phyloP scores from a whole-genome alignment of 768 basidiomycete species.

The Aureoboletus auriporus region DNA sequence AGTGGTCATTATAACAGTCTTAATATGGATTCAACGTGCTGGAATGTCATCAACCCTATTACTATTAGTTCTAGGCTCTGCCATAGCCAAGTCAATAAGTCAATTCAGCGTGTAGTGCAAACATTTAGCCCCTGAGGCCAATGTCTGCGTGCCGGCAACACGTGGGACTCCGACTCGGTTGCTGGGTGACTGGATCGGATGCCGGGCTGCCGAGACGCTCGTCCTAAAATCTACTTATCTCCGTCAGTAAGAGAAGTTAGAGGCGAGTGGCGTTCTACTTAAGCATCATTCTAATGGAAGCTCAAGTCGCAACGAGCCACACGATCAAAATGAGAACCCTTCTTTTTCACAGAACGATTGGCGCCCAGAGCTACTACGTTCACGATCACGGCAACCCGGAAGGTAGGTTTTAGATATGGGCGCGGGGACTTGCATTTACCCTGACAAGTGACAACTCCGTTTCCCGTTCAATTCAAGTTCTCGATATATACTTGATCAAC shows the following conservation, averaged over 20 bases:
- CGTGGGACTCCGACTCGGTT: constrained; percentile 21
- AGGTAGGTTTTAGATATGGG: not conserved
- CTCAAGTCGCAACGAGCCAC: not conserved
- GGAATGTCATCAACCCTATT: too few species aligned
- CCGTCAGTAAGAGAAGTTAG: constrained; percentile 13
- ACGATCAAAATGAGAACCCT: not conserved
- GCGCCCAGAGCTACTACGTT: not conserved
- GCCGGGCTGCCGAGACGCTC: not conserved
- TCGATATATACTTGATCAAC: constrained; percentile 3
- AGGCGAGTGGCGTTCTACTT: constrained; percentile 19
- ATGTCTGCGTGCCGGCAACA: constrained; percentile 12
- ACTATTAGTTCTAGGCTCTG: too few species aligned
- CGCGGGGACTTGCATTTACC: not conserved
- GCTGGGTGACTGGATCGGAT: constrained; percentile 6
- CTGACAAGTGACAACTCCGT: constrained; percentile 1
- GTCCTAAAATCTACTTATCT: not conserved
- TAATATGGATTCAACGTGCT: too few species aligned
- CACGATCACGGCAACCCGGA: not conserved
- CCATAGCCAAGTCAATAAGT: too few species aligned
- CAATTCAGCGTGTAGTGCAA: not conserved
- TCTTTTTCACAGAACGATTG: constrained; percentile 6
- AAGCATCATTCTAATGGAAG: constrained; percentile 12
- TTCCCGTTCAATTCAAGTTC: constrained; percentile 4
- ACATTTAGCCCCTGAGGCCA: not conserved
- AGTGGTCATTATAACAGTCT: too few species aligned